phyloP scores from a whole-genome alignment of 169 alveolate species.

The Eimeria brunetti region DNA sequence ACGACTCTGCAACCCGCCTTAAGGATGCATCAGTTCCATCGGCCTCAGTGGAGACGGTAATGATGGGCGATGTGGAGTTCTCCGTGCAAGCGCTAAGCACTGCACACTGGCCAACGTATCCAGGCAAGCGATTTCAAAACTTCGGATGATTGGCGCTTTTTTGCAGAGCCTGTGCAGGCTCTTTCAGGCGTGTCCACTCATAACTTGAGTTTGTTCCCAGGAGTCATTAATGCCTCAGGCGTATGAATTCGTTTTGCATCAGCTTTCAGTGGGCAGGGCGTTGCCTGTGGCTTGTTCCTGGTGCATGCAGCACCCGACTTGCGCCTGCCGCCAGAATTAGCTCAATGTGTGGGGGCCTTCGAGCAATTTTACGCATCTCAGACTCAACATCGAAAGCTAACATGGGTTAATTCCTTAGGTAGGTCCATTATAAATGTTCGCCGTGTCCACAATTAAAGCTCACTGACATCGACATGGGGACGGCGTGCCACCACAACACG shows the following conservation, averaged over 20 bases:
- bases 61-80: slow-evolving; percentile 75
- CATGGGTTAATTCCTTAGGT: slow-evolving; percentile 91
- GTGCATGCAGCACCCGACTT: slow-evolving; percentile 72
- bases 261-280: neutral
- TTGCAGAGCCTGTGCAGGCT: neutral
- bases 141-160: neutral
- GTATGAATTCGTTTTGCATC: neutral
- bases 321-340: slow-evolving; percentile 82
- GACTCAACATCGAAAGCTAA: slow-evolving; percentile 89
- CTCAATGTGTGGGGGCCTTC: slow-evolving; percentile 83
- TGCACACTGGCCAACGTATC: slow-evolving; percentile 92
- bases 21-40: slow-evolving; percentile 51
- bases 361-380: slow-evolving; percentile 83
- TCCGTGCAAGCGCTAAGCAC: slow-evolving; percentile 88
- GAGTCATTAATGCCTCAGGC: neutral
- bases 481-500: neutral
- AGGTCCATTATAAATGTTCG: slow-evolving; percentile 31
- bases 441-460: neutral
- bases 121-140: slow-evolving; percentile 56
- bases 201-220: neutral
- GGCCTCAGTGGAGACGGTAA: slow-evolving; percentile 65
- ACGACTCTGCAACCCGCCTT: slow-evolving; percentile 26
- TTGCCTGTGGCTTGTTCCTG: neutral
- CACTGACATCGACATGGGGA: neutral
- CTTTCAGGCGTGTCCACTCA: neutral